These are phyloP conservation scores for Drechslerella dactyloides DNA, from an alignment of 2,329 filamentous ascomycete genomes.

Conservation along the genomic window DNA sequence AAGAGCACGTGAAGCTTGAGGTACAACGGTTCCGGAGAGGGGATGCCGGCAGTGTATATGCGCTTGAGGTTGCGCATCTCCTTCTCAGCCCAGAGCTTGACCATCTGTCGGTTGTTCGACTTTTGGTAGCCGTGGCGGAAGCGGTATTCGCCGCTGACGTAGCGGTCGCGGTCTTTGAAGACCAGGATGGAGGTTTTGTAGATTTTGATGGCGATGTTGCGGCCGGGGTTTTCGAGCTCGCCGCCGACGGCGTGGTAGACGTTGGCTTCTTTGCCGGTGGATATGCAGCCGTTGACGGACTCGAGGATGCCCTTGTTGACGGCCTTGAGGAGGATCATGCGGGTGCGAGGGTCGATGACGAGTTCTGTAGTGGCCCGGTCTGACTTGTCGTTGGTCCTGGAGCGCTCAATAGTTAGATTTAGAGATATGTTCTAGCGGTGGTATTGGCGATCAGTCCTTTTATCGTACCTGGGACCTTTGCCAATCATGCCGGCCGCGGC, in stretches of 20 bases:
- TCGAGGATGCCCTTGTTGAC: conserved; percentile 89
- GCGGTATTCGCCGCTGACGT: conserved; percentile 90
- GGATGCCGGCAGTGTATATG: conserved; percentile 81
- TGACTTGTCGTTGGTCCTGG: conserved; percentile 78
- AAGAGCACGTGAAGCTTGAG: conserved; percentile 93
- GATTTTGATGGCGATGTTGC: conserved; percentile 86
- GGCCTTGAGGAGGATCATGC: conserved; percentile 94
- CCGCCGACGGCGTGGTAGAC: conserved; percentile 84
- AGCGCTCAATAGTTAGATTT: background rate
- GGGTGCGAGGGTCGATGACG: conserved; percentile 89
- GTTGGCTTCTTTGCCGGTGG: conserved; percentile 97
- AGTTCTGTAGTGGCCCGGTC: conserved; percentile 94
- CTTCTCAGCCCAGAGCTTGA: conserved; percentile 98
- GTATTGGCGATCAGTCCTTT: background rate
- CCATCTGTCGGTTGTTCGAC: conserved; percentile 93
- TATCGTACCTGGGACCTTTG: conserved; percentile 58
- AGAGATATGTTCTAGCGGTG: background rate
- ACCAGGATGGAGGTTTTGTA: conserved; percentile 98
- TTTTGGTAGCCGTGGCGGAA: conserved; percentile 93
- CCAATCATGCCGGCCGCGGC: conserved; percentile 63
- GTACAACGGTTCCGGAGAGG: conserved; percentile 85
- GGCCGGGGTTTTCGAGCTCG: conserved; percentile 61
- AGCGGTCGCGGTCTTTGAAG: conserved; percentile 96
- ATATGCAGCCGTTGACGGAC: conserved; percentile 92
- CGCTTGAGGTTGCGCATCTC: conserved; percentile 92